phyloP scores from a whole-genome alignment of 2,329 filamentous ascomycete genomes.

The Talaromyces funiculosus region DNA sequence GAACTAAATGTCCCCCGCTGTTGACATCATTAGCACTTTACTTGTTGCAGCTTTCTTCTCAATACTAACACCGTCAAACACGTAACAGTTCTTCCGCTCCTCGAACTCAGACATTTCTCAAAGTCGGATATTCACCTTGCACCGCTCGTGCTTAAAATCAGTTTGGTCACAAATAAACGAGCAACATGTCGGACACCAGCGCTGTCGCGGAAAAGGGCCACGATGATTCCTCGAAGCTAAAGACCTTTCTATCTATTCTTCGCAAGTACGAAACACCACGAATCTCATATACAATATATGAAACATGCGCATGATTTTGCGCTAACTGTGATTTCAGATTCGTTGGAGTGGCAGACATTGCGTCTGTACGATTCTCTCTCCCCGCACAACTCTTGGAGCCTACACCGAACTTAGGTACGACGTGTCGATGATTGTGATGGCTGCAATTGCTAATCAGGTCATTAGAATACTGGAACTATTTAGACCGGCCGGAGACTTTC shows the following conservation, averaged over 20 bases:
- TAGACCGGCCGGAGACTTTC: conserved; percentile 92
- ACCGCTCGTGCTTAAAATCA: neutral
- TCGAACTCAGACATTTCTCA: too few species aligned
- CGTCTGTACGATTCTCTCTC: conserved; percentile 89
- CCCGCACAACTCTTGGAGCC: conserved; percentile 94
- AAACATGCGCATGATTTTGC: conserved; percentile 9
- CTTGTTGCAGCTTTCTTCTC: neutral
- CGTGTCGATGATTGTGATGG: neutral
- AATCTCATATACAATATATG: neutral
- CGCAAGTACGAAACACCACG: conserved; percentile 60
- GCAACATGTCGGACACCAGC: conserved; percentile 4
- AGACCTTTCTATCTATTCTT: conserved; percentile 80
- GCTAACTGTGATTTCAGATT: conserved; percentile 56
- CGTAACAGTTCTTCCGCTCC: neutral
- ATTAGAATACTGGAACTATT: conserved; percentile 94
- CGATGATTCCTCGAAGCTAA: conserved; percentile 82
- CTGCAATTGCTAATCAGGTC: neutral
- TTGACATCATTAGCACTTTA: neutral
- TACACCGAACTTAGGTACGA: conserved; percentile 75
- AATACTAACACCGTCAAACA: neutral
- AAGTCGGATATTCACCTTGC: neutral
- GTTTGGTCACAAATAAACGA: neutral
- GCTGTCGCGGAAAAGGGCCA: conserved; percentile 49
- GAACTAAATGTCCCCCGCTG: neutral
- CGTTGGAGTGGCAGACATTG: conserved; percentile 92